A percentile compares a stretch with the other conserved stretches of the same genome.
Evolutionary conservation across 2,329 filamentous ascomycete species (phyloP).

Genomic region (Dactylellina haptotyla): DNA sequence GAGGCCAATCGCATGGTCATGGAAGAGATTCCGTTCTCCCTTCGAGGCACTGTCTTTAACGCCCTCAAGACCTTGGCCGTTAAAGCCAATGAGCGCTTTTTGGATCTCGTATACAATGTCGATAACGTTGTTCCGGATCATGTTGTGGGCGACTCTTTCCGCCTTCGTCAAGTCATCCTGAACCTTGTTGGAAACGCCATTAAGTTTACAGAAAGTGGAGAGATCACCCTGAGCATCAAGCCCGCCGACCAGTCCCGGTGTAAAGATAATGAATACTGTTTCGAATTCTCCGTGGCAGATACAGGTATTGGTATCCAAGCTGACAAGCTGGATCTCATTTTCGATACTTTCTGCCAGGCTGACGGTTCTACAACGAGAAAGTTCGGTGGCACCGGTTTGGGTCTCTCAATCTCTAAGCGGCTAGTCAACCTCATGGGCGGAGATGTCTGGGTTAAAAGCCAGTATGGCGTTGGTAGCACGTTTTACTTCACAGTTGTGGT

Average conservation of each 20-base stretch:
- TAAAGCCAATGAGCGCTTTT: slow-evolving; percentile 93
- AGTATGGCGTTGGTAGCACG: slow-evolving; percentile 87
- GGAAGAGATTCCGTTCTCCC: slow-evolving; percentile 94
- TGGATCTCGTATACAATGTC: slow-evolving; percentile 92
- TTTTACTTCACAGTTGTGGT: slow-evolving; percentile 98
- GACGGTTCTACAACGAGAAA: slow-evolving; percentile 92
- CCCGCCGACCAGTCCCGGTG: slow-evolving; percentile 74
- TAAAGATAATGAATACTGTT: slow-evolving; percentile 81
- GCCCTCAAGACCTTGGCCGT: slow-evolving; percentile 96
- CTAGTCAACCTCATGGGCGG: slow-evolving; percentile 96
- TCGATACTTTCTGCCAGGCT: slow-evolving; percentile 98
- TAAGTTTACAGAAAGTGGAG: slow-evolving; percentile 97
- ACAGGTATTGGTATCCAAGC: slow-evolving; percentile 96
- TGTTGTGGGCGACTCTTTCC: slow-evolving; percentile 95
- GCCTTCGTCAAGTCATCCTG: slow-evolving; percentile 92
- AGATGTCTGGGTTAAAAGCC: slow-evolving; percentile 93
- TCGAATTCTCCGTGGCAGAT: slow-evolving; percentile 94
- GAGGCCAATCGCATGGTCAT: slow-evolving; percentile 98
- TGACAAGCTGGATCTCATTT: slow-evolving; percentile 95
- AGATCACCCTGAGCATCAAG: slow-evolving; percentile 93
- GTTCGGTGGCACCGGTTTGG: slow-evolving; percentile 93
- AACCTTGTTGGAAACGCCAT: slow-evolving; percentile 98
- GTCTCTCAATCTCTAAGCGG: slow-evolving; percentile 92
- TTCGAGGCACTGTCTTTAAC: slow-evolving; percentile 95
- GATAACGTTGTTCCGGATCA: slow-evolving; percentile 94